A percentile compares a stretch with the other conserved stretches of the same genome.
Conservation (phyloP, 2,329 filamentous ascomycete species). For the Cercospora zeina region DNA sequence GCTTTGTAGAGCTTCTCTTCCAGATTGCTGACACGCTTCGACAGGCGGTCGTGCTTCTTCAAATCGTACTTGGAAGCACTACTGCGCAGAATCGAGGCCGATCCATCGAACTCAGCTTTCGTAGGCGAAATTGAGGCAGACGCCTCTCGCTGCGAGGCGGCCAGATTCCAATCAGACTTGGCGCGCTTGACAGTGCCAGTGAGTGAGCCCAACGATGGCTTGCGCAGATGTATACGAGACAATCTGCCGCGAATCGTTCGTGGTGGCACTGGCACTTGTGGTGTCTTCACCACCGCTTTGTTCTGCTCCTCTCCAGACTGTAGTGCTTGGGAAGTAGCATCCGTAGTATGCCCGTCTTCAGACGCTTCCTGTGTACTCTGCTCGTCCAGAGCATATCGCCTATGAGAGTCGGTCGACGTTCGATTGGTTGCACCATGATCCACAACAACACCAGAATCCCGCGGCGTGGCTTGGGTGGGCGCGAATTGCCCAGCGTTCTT, state of each 20-base stretch:
- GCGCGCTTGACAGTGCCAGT: slow-evolving; percentile 39
- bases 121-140: slow-evolving; percentile 41
- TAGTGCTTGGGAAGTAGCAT: not conserved
- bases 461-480: slow-evolving; percentile 25
- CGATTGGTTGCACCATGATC: slow-evolving; percentile 26
- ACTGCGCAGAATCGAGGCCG: slow-evolving; percentile 43
- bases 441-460: slow-evolving; percentile 38
- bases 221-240: slow-evolving; percentile 36
- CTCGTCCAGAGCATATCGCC: slow-evolving; percentile 24
- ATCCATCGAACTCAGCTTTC: slow-evolving; percentile 33
- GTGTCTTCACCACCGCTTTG: not conserved
- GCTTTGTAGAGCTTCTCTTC: slow-evolving; percentile 60
- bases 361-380: not conserved
- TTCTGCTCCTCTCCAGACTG: not conserved
- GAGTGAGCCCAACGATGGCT: slow-evolving; percentile 40
- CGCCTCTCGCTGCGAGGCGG: slow-evolving; percentile 40
- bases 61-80: slow-evolving; percentile 59
- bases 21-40: slow-evolving; percentile 61
- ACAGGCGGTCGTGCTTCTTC: slow-evolving; percentile 56
- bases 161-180: slow-evolving; percentile 38
- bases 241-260: slow-evolving; percentile 23
- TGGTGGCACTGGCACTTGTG: slow-evolving; percentile 24
- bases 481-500: slow-evolving; percentile 55
- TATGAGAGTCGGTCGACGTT: slow-evolving; percentile 22
- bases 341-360: not conserved